These are phyloP conservation scores for Penicillium rolfsii DNA, from an alignment of 2,329 filamentous ascomycete species.

Conservation along the genomic window DNA sequence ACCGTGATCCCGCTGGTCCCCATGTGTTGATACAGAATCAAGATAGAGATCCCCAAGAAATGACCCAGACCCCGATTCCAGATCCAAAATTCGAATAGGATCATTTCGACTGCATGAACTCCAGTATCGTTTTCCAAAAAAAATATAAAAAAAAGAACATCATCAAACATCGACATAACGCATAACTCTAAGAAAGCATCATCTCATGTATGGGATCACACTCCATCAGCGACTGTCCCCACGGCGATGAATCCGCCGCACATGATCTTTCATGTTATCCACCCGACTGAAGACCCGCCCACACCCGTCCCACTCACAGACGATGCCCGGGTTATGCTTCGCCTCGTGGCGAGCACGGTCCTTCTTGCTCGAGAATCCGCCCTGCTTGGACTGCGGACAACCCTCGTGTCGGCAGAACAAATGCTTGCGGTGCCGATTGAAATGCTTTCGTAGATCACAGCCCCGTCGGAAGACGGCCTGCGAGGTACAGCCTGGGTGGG, in stretches of 20 bases:
- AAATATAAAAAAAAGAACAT: background rate
- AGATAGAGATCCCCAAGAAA: background rate
- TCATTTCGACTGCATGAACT: background rate
- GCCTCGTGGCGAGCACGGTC: constrained; percentile 65
- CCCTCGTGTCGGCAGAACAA: constrained; percentile 63
- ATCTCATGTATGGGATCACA: background rate
- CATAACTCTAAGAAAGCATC: background rate
- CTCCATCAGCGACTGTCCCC: constrained; percentile 15
- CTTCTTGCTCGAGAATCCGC: constrained; percentile 66
- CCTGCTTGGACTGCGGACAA: constrained; percentile 59
- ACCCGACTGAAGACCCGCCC: constrained; percentile 62
- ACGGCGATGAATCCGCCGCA: constrained; percentile 47
- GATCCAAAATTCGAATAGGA: background rate
- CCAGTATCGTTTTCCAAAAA: background rate
- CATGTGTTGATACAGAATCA: background rate
- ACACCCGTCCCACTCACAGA: constrained; percentile 62
- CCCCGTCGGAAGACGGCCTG: constrained; percentile 61
- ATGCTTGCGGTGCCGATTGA: constrained; percentile 64
- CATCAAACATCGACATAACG: background rate
- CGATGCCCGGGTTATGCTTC: constrained; percentile 64
- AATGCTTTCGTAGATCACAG: constrained; percentile 66
- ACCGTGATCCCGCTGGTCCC: background rate
- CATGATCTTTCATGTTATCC: constrained; percentile 63
- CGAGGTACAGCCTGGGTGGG: constrained; percentile 63
- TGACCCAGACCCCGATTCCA: background rate